Base-by-base conservation (phyloP, 2,329 filamentous ascomycete genomes). In the Lasiodiplodia citricola region DNA sequence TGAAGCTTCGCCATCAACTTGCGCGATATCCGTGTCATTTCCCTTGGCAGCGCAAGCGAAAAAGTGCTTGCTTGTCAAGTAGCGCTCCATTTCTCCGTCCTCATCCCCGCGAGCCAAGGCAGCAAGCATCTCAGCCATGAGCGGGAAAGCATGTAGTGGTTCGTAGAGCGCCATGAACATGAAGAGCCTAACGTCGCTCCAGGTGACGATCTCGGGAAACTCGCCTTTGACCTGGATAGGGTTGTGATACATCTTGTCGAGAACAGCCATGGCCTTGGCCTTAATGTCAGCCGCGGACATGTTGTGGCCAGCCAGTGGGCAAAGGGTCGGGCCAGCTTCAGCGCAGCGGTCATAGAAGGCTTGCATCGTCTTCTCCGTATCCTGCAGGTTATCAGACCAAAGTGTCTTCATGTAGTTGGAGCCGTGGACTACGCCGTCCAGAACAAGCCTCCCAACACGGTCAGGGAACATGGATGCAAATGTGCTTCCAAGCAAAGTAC, bases 391-490 rank as follows among this genome's bases (percentile, higher is more conserved):
- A 63, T 80, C 76, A 18, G 76, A 76, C 65, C 80, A 82, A 4
- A 80, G 70, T 3, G 74, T 75, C 21, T 75, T 66, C 63, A 74
- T 72, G 68, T 80, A 83, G 70, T 81, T 77, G 16, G 78, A 73
- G 1, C 77, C 74, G 67, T 83, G 81, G 2, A 83, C 80, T 4
- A 85, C 81, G 4, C 83, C 84, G 70, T 86, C 84, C 0, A 86
- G 71, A 8, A 80, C 69, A 11, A 78, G 23, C 16, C 77, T 74
- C 1, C 75, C 75, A 13, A 80, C 74, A n/a, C 78, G 76, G 23
- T 78, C 72, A 3, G 79, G 78, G 55, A 75, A 80, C 78, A 81
- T 79, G 35, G 76, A 77, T 5, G 78, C 77, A 65, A 80, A 80
- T 1, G 78, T 80, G 0, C 72, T 71, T 1, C 79, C 79, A 6